Percentiles rank a stretch among this genome's conserved stretches.
These are phyloP conservation scores for Crepidotus variabilis DNA, from an alignment of 768 basidiomycete species.

Conservation along the genomic window DNA sequence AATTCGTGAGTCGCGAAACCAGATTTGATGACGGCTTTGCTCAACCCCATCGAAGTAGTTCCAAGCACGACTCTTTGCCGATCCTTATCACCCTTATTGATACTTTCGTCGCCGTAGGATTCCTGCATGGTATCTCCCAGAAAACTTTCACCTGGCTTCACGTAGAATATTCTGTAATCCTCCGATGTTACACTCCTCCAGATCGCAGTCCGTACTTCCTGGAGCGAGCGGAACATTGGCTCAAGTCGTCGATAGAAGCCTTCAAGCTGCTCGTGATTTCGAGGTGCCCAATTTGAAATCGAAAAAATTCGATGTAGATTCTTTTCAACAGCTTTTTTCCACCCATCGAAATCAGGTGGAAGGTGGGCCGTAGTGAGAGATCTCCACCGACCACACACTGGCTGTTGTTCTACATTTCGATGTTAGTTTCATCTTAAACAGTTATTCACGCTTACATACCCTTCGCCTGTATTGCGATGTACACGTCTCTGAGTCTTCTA, in stretches of 20 bases:
- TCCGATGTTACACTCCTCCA: constrained; percentile 24
- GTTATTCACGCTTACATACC: constrained; percentile 8
- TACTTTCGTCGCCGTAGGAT: constrained; percentile 19
- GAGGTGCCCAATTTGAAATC: constrained; percentile 13
- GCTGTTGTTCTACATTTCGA: constrained; percentile 15
- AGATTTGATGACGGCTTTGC: not conserved
- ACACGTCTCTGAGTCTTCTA: constrained; percentile 5
- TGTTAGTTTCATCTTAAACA: not conserved
- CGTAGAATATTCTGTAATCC: constrained; percentile 15
- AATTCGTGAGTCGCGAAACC: not conserved
- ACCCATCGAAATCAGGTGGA: constrained; percentile 15
- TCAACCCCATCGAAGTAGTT: constrained; percentile 17
- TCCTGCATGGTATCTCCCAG: constrained; percentile 19
- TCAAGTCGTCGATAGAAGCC: constrained; percentile 19
- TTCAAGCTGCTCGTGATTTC: constrained; percentile 5
- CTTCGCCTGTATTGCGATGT: constrained; percentile 12
- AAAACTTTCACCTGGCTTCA: constrained; percentile 9
- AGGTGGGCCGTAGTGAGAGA: constrained; percentile 17
- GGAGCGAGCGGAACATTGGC: constrained; percentile 23
- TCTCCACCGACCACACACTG: constrained; percentile 21
- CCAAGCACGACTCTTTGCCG: constrained; percentile 10
- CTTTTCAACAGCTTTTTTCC: constrained; percentile 9
- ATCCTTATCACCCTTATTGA: not conserved
- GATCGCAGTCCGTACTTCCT: constrained; percentile 21
- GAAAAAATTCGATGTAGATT: constrained; percentile 4